These are phyloP conservation scores for Hypomontagnella submonticulosa DNA, from an alignment of 495 filamentous ascomycete genomes.

Conservation along the genomic window DNA sequence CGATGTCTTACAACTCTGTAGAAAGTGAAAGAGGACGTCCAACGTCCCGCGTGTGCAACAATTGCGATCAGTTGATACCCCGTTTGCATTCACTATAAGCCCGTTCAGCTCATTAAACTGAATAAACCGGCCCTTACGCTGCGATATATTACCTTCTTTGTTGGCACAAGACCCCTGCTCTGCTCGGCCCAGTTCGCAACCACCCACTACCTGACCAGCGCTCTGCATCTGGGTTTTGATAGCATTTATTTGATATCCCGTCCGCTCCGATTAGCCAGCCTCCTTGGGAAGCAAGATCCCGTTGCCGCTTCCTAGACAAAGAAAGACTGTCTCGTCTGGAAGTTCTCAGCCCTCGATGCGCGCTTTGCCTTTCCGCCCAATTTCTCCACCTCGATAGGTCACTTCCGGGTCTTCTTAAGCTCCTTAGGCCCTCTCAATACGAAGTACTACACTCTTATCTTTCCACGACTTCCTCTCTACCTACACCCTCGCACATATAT, in stretches of 20 bases:
- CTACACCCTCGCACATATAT: constrained; percentile 44
- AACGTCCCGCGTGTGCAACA: constrained; percentile 34
- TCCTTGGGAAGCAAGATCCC: constrained; percentile 45
- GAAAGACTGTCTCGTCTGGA: constrained; percentile 46
- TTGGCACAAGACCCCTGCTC: constrained; percentile 37
- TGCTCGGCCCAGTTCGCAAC: constrained; percentile 40
- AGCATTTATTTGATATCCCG: constrained; percentile 38
- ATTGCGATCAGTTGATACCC: constrained; percentile 35
- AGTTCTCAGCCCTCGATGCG: constrained; percentile 41
- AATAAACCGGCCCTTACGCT: constrained; percentile 34
- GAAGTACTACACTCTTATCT: constrained; percentile 44
- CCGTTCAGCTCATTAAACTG: constrained; percentile 42
- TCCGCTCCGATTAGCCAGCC: constrained; percentile 30
- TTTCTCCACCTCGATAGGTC: constrained; percentile 36
- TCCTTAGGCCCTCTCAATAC: constrained; percentile 34
- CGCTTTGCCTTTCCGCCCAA: constrained; percentile 36
- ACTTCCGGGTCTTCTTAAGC: constrained; percentile 23
- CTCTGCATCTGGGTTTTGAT: constrained; percentile 28
- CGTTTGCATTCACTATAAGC: constrained; percentile 35
- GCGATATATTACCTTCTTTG: constrained; percentile 46
- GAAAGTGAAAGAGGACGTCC: constrained; percentile 42
- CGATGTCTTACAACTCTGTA: constrained; percentile 41
- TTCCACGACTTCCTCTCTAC: constrained; percentile 30
- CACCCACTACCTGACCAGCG: constrained; percentile 28
- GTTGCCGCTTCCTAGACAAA: constrained; percentile 43